These are phyloP conservation scores for Neofusicoccum parvum DNA, from an alignment of 2,329 filamentous ascomycete genomes.

Conservation along the genomic window DNA sequence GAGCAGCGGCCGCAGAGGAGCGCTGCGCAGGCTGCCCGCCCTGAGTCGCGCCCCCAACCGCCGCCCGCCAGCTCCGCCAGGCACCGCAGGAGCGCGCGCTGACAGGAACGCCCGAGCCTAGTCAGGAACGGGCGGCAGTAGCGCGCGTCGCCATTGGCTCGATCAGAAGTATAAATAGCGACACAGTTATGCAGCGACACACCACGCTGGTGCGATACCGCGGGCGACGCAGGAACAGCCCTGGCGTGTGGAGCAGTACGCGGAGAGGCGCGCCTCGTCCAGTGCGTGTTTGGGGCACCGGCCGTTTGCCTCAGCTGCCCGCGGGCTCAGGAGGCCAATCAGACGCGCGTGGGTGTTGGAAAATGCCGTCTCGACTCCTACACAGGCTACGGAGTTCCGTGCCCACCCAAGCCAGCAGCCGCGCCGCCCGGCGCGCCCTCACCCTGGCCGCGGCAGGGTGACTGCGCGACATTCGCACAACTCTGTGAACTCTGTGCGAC, in stretches of 20 bases:
- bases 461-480: conserved; percentile 11
- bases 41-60: background rate
- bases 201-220: conserved; percentile 10
- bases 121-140: conserved; percentile 16
- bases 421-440: background rate
- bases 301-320: conserved; percentile 14
- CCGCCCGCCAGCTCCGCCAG: background rate
- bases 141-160: conserved; percentile 12
- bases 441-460: background rate
- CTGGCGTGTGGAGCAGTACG: conserved; percentile 14
- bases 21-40: background rate
- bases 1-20: background rate
- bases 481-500: conserved; percentile 11
- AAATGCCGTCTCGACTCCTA: conserved; percentile 2
- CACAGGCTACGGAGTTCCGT: background rate
- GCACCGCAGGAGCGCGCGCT: conserved; percentile 7
- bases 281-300: conserved; percentile 11
- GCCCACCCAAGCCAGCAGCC: background rate
- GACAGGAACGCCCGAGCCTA: conserved; percentile 16
- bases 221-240: conserved; percentile 14
- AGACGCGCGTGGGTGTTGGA: conserved; percentile 1
- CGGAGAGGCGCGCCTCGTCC: conserved; percentile 16
- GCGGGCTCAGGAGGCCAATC: conserved; percentile 15
- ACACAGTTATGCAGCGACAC: conserved; percentile 14
- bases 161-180: conserved; percentile 12